Base-by-base conservation (phyloP, 306 rosid species). In the Dryas drummondii region DNA sequence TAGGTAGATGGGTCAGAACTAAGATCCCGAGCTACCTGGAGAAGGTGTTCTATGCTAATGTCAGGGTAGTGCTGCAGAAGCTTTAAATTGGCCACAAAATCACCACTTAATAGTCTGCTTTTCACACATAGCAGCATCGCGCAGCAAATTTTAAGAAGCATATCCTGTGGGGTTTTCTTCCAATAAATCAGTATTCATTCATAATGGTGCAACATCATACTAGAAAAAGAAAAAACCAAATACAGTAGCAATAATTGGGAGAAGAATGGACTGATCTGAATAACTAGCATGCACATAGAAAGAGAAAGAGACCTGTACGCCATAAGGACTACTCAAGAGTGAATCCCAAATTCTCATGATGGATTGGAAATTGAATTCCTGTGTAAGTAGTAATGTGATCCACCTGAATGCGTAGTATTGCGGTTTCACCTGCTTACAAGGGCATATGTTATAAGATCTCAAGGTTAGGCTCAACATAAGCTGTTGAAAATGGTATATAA, bases 291-390 rank as follows among this genome's bases (percentile, higher is more conserved):
- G 5, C 44, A 15, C 15, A 40, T 59, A 68, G 68, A 71, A 80
- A 17, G 78, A 58, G 53, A 67, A 52, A 81, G 85, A 60, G 78
- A 88, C 97, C 97, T 88, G 93, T 76, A 87, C 88, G 64, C 94
- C 97, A 56, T 82, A 90, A 79, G 96, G 87, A 67, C 88, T 87
- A 58, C 87, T 83, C 66, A 92, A 68, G 65, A 92, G 84, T 76
- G 94, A 84, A 84, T 92, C 97, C 96, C 96, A 92, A 65, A 92
- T 90, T 84, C 96, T 87, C 83, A 92, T 44, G 65, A 88, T 90
- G 74, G 82, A 45, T 32, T 81, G 90, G 75, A 90, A 88, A 70
- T 76, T 79, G 79, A 92, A 92, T 78, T 92, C 96, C 73, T 90
- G 94, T 6, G 96, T 92, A 40, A 92, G 88, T 51, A 92, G 87